phyloP scores from a whole-genome alignment of 2,329 filamentous ascomycete species.

The Penicillium sp. region DNA sequence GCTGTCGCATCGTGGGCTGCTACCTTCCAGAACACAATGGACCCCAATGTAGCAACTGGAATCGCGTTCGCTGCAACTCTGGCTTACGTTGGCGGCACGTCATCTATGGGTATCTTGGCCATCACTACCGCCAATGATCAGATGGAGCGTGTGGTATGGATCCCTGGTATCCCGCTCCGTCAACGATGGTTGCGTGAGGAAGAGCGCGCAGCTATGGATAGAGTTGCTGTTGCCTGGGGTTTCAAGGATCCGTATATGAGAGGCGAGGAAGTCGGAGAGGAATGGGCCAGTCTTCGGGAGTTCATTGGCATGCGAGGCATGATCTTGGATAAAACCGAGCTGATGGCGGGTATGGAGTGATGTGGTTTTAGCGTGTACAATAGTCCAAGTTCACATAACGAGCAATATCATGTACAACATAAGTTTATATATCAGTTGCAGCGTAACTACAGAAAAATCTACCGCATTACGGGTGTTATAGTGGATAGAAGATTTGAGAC shows the following conservation, averaged over 20 bases:
- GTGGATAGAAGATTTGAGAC: constrained; percentile 22
- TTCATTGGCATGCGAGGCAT: constrained; percentile 82
- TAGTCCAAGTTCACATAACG: background rate
- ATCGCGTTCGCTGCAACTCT: constrained; percentile 79
- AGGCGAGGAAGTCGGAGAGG: constrained; percentile 86
- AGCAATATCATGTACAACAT: constrained; percentile 4
- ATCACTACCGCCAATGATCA: constrained; percentile 89
- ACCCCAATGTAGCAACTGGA: constrained; percentile 70
- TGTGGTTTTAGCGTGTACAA: constrained; percentile 3
- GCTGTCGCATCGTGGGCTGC: constrained; percentile 68
- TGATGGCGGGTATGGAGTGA: constrained; percentile 90
- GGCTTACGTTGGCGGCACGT: constrained; percentile 79
- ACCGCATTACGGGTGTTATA: constrained; percentile 4
- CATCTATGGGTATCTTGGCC: constrained; percentile 79
- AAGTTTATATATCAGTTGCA: no score
- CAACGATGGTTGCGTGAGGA: constrained; percentile 87
- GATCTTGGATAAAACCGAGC: constrained; percentile 83
- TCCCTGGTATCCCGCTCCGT: constrained; percentile 74
- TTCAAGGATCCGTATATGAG: constrained; percentile 78
- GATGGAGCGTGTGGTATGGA: constrained; percentile 92
- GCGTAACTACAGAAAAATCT: background rate
- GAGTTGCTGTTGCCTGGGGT: constrained; percentile 84
- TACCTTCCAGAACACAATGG: constrained; percentile 72
- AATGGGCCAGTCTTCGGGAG: constrained; percentile 85
- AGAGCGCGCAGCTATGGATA: constrained; percentile 83